A percentile compares a stretch with the other conserved stretches of the same genome.
Conservation (phyloP, 192 early-diverging fungal genomes). For the Podila minutissima region DNA sequence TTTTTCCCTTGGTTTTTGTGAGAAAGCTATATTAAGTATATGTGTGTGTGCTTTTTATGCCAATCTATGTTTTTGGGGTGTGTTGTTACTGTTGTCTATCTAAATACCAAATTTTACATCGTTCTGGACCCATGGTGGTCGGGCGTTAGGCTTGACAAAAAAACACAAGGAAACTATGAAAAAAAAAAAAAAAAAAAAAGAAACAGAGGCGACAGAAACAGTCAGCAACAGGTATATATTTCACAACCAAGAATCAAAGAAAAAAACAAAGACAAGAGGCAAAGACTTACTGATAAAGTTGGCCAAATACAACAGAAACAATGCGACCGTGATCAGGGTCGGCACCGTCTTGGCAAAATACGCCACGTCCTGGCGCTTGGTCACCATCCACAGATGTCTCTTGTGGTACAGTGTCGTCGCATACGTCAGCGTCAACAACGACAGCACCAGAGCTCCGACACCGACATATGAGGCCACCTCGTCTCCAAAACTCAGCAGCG, state of each 20-base stretch:
- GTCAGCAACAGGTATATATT: no score
- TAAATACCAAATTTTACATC: conserved; percentile 9
- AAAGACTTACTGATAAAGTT: conserved; percentile 31
- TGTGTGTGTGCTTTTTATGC: no score
- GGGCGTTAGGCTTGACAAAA: conserved; percentile 4
- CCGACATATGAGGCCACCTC: conserved; percentile 16
- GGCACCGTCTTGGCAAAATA: conserved; percentile 26
- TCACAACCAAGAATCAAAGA: not conserved
- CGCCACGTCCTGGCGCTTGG: conserved; percentile 30
- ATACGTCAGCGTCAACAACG: conserved; percentile 31
- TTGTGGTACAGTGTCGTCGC: conserved; percentile 37
- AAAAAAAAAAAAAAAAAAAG: conserved; percentile 2
- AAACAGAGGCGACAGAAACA: not conserved
- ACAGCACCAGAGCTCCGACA: conserved; percentile 9
- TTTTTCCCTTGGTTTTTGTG: not conserved
- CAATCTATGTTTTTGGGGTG: no score
- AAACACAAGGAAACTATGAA: no score
- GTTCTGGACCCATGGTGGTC: conserved; percentile 21
- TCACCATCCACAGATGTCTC: conserved; percentile 21
- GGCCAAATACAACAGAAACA: conserved; percentile 11
- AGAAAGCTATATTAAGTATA: not conserved
- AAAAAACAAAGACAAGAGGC: not conserved
- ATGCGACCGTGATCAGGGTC: conserved; percentile 10
- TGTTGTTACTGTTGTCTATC: not conserved
- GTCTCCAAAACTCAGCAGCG: conserved; percentile 21